phyloP scores from a whole-genome alignment of 352 stramenopile species.

The Globisporangium rhizosaccharum region DNA sequence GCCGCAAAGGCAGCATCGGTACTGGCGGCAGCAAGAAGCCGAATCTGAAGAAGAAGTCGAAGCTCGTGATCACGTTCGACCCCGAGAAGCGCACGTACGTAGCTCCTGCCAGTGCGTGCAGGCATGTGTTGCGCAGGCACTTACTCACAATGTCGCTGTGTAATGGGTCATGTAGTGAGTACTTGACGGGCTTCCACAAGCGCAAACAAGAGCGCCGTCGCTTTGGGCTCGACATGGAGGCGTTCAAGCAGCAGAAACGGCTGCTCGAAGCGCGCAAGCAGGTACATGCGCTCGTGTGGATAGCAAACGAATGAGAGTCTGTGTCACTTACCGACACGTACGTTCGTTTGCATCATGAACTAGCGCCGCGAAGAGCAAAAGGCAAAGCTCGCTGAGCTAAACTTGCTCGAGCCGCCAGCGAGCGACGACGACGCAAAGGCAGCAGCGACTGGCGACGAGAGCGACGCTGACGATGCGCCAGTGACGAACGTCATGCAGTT shows the following conservation, averaged over 20 bases:
- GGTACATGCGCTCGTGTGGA: constrained; percentile 11
- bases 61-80: constrained; percentile 85
- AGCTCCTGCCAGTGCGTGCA: not conserved
- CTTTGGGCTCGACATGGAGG: constrained; percentile 86
- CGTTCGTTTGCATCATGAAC: not conserved
- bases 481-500: constrained; percentile 74
- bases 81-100: constrained; percentile 81
- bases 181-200: constrained; percentile 84
- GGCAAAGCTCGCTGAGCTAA: constrained; percentile 51
- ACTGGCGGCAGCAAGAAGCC: constrained; percentile 25
- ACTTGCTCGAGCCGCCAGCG: constrained; percentile 29
- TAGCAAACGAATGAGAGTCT: not conserved
- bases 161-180: constrained; percentile 38
- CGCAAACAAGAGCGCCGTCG: constrained; percentile 82
- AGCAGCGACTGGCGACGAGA: constrained; percentile 18
- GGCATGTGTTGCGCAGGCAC: not conserved
- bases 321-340: not conserved
- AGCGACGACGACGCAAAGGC: constrained; percentile 34
- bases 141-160: not conserved
- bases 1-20: constrained; percentile 16
- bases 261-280: constrained; percentile 79
- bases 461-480: constrained; percentile 22
- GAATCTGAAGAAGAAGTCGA: constrained; percentile 73
- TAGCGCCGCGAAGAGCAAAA: constrained; percentile 75
- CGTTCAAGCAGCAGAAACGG: constrained; percentile 85